Evolutionary conservation across 768 basidiomycete genomes (phyloP), one percentile per base, ranked within the genome.

Genomic region (Suillus occidentalis): DNA sequence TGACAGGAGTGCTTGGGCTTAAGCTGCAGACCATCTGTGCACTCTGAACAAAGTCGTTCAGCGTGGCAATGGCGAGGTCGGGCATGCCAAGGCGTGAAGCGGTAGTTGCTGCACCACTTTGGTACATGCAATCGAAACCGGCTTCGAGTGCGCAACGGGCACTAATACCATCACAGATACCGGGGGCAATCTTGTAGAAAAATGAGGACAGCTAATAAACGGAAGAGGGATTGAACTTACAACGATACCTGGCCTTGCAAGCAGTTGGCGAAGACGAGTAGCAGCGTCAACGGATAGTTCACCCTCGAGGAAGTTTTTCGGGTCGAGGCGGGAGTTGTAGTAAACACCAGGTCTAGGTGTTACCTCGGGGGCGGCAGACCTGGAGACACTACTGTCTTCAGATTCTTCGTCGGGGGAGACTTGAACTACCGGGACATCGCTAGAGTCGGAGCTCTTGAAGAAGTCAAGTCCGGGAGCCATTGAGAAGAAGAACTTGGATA

Each of bases 61-160:
- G 71, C 34, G 89, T 91, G 4, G 90, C 89, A 68, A 92, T 90
- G 31, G 89, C 90, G 49, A 92, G 80, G 73, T 92, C 90, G n/a
- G 90, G 90, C 71, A 87, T 86, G 20, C 90, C 90, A 28, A 92
- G 80, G 20, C 90, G 85, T 1, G 91, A 91, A 49, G 91, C 91
- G 13, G 90, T 92, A 1, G 91, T 92, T 16, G 90, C 89, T 59
- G 91, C 90, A 60, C 91, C 91, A 69, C 89, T 91, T 77, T 92
- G 91, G 73, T 92, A 93, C 63, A 92, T 66, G 68, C 90, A 92
- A 31, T 83, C 81, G 69, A 92, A 93, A 22, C 91, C 91, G 43
- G 90, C 89, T 77, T 93, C 91, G 8, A 92, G 76, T 9, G 91
- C 91, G 67, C 90, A 90, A 37, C 91, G 83, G 12, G 90, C 90